Conservation (phyloP, 1,139 yeast species). For the Hyphopichia pseudoburtonii region DNA sequence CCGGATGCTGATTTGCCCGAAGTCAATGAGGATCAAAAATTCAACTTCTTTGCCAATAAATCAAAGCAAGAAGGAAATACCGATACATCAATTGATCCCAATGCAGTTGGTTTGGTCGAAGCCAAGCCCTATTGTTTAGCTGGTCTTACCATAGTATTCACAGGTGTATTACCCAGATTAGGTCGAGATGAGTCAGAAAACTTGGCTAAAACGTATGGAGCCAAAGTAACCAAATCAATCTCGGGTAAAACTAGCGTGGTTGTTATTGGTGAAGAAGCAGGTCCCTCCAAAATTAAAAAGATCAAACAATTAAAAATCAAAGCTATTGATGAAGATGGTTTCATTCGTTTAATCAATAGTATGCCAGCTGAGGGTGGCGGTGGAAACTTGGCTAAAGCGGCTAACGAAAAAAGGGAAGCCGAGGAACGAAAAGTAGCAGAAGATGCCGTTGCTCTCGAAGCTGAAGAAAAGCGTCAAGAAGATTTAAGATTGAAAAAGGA, state of each 20-base stretch:
- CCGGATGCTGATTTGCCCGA: constrained; percentile 73
- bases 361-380: constrained; percentile 96
- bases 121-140: constrained; percentile 81
- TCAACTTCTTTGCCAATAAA: constrained; percentile 54
- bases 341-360: constrained; percentile 63
- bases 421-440: constrained; percentile 57
- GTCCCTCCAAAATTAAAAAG: constrained; percentile 88
- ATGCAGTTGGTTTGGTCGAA: constrained; percentile 55
- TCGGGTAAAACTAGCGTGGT: constrained; percentile 85
- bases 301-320: constrained; percentile 72
- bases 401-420: constrained; percentile 63
- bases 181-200: constrained; percentile 76
- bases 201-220: constrained; percentile 84
- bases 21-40: constrained; percentile 47
- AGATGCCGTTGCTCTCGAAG: constrained; percentile 46
- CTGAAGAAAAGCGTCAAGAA: constrained; percentile 12
- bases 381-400: constrained; percentile 73
- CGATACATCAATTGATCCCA: constrained; percentile 13
- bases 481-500: constrained; percentile 21
- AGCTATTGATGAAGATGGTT: constrained; percentile 86
- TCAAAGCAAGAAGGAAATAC: constrained; percentile 26
- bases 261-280: constrained; percentile 94
- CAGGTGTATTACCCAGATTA: constrained; percentile 81
- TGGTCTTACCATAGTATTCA: constrained; percentile 89
- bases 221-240: constrained; percentile 86